Evolutionary conservation across 2,329 filamentous ascomycete species (phyloP), one percentile per base, ranked within the genome.

Genomic region (Rachicladosporium sp.): DNA sequence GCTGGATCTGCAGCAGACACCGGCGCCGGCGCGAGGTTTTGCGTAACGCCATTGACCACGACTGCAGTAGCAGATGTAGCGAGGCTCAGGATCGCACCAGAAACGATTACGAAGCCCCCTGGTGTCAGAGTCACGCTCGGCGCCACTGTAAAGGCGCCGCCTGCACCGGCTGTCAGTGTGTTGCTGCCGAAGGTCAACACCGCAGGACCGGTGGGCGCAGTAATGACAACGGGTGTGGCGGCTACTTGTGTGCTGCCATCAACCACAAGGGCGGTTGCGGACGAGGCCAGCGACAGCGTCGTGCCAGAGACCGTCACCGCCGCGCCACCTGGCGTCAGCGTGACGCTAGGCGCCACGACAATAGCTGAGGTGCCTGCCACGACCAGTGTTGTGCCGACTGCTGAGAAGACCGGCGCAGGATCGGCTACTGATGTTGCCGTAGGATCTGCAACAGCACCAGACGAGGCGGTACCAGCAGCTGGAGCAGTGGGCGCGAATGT

Each of bases 121-220:
- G 57, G 55, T 4, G 51, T 54, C 33, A 60, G 43, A 1, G 48
- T 54, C 33, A 59, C 52, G 5, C 61, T 62, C 2, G 62, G 55
- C 2, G 44, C 58, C 4, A 69, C 46, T 35, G 59, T 60, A 51
- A 63, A 68, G 31, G 67, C 64, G 1, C 64, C 67, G 3, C 64
- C 64, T 27, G 64, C 64, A 46, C 68, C 67, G 2, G 61, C 62
- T 1, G 63, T 66, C 27, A 64, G 55, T 2, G 55, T 61, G 2
- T 55, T 50, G 0, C 54, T 55, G 9, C 63, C 64, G 12, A 69
- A 47, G 1, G 61, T 66, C 29, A 68, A 42, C 6, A 66, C 41
- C 8, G 52, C 50, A 6, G 54, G 53, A 34, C 48, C 49, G 9
- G 52, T 46, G 10, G 44, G 44, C 6, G 44, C 46, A 12, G 37